Conservation (phyloP, 1,139 yeast species). For the Pichia sp. region DNA sequence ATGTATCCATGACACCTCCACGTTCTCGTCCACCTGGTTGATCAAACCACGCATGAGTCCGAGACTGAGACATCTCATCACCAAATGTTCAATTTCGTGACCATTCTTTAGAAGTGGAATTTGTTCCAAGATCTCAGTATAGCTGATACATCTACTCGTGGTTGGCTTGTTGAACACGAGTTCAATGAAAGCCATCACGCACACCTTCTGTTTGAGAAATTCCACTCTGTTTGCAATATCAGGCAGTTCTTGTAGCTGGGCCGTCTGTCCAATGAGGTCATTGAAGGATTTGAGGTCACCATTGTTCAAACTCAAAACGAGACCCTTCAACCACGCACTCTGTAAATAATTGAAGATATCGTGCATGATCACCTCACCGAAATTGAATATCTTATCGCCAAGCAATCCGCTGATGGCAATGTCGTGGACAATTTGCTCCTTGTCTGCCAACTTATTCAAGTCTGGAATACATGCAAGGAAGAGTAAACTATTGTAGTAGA, state of each 20-base stretch:
- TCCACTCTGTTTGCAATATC: conserved; percentile 52
- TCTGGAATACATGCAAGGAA: conserved; percentile 59
- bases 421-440: conserved; percentile 66
- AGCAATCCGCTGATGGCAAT: conserved; percentile 80
- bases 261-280: conserved; percentile 36
- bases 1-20: conserved; percentile 89
- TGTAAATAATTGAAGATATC: conserved; percentile 62
- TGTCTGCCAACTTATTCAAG: conserved; percentile 43
- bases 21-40: conserved; percentile 75
- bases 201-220: conserved; percentile 82
- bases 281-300: conserved; percentile 64
- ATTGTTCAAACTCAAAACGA: conserved; percentile 63
- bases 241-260: conserved; percentile 36
- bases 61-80: conserved; percentile 85
- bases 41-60: conserved; percentile 80
- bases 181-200: conserved; percentile 87
- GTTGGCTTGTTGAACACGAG: conserved; percentile 74
- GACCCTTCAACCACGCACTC: conserved; percentile 62
- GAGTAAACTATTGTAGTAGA: conserved; percentile 61
- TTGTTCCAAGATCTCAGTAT: conserved; percentile 60
- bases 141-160: conserved; percentile 65
- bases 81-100: conserved; percentile 80
- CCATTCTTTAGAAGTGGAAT: conserved; percentile 58
- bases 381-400: conserved; percentile 90
- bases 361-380: conserved; percentile 90